Conservation (phyloP, 345 rosid genomes). For the Arabidopsis suecica region DNA sequence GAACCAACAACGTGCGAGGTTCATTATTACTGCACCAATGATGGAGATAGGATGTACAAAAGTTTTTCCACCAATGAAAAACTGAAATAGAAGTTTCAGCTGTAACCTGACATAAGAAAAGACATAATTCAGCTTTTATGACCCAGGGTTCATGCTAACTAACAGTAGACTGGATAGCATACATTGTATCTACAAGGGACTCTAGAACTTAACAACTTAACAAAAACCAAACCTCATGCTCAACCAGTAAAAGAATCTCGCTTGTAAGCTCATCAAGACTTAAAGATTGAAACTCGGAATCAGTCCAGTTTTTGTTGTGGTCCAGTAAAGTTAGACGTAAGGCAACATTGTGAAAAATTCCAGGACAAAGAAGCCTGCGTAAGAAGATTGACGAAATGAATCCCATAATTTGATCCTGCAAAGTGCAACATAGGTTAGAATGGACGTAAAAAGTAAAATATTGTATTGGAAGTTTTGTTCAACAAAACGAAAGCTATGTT, state of each 20-base stretch:
- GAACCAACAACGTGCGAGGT: constrained; percentile 70
- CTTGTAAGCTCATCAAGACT: constrained; percentile 79
- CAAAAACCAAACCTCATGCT: constrained; percentile 67
- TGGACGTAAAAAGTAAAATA: constrained; percentile 11
- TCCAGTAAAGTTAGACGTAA: constrained; percentile 75
- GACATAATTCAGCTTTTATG: constrained; percentile 40
- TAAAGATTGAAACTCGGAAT: constrained; percentile 79
- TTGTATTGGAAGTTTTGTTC: background rate
- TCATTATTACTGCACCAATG: constrained; percentile 86
- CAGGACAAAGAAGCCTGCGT: constrained; percentile 84
- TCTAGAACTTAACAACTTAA: background rate
- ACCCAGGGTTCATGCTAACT: constrained; percentile 18
- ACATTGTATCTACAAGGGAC: constrained; percentile 23
- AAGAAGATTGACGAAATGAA: constrained; percentile 83
- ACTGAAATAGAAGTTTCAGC: constrained; percentile 57
- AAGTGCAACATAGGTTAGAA: constrained; percentile 34
- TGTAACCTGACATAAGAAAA: constrained; percentile 58
- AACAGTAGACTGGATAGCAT: constrained; percentile 11
- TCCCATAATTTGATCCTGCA: constrained; percentile 78
- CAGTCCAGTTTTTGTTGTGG: constrained; percentile 78
- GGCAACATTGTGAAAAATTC: constrained; percentile 63
- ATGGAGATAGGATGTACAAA: constrained; percentile 72
- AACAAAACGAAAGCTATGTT: constrained; percentile 20
- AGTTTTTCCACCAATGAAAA: constrained; percentile 74
- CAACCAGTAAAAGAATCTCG: constrained; percentile 78